Conservation (phyloP, 1,284 basidiomycete genomes). For the Megacollybia platyphylla region DNA sequence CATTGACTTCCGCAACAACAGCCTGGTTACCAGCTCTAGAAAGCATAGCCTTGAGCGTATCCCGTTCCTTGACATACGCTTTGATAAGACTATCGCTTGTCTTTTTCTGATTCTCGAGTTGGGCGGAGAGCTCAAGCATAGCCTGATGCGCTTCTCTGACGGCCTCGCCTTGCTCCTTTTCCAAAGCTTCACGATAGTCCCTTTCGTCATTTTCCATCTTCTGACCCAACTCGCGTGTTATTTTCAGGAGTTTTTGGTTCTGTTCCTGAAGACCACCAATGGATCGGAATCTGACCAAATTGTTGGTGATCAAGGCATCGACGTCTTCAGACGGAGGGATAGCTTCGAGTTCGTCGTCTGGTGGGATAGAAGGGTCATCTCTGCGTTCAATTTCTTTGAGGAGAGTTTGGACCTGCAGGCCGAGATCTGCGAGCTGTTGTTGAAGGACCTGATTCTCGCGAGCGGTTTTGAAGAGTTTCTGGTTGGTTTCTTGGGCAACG, state of each 20-base stretch:
- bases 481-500: constrained; percentile 41
- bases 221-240: constrained; percentile 69
- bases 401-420: constrained; percentile 74
- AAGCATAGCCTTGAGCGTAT: constrained; percentile 73
- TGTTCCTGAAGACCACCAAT: constrained; percentile 77
- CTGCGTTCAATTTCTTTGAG: constrained; percentile 69
- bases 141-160: constrained; percentile 81
- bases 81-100: constrained; percentile 61
- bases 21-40: constrained; percentile 20
- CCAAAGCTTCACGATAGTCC: constrained; percentile 50
- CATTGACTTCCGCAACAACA: constrained; percentile 18
- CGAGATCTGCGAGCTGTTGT: constrained; percentile 75
- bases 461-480: constrained; percentile 47
- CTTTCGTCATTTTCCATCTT: constrained; percentile 72
- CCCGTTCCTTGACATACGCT: constrained; percentile 78
- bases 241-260: constrained; percentile 79
- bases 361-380: constrained; percentile 72
- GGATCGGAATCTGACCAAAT: constrained; percentile 82
- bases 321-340: constrained; percentile 39
- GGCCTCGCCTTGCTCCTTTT: constrained; percentile 68
- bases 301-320: constrained; percentile 76
- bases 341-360: constrained; percentile 55
- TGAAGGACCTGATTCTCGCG: constrained; percentile 67
- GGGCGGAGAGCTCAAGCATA: constrained; percentile 67
- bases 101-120: constrained; percentile 62